Evolutionary conservation across 2,329 filamentous ascomycete genomes (phyloP).

Genomic region (Calycina marina): DNA sequence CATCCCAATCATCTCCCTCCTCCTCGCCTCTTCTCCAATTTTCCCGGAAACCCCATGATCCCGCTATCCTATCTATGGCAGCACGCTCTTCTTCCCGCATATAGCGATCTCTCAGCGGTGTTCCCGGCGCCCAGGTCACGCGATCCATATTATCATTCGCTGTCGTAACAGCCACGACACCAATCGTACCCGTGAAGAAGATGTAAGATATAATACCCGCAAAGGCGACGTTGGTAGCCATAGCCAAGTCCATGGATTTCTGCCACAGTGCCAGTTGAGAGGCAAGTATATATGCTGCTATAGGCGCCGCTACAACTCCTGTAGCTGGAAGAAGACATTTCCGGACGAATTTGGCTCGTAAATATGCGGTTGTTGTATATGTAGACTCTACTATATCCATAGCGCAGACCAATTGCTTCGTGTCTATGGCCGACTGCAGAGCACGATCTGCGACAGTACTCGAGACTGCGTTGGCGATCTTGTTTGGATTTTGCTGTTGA

Average conservation of each 20-base stretch:
- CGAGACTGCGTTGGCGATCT: constrained; percentile 57
- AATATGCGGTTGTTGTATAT: constrained; percentile 52
- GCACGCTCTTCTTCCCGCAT: constrained; percentile 79
- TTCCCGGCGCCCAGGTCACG: constrained; percentile 77
- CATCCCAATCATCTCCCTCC: constrained; percentile 80
- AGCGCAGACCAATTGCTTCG: constrained; percentile 63
- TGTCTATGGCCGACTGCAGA: constrained; percentile 63
- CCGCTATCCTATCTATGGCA: constrained; percentile 72
- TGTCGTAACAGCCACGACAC: constrained; percentile 71
- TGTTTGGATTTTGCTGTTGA: constrained; percentile 49
- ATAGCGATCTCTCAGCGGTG: constrained; percentile 70
- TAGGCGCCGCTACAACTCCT: constrained; percentile 41
- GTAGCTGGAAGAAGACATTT: constrained; percentile 45
- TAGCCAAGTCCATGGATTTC: constrained; percentile 59
- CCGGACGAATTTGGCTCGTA: constrained; percentile 50
- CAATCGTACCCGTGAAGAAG: constrained; percentile 65
- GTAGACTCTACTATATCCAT: constrained; percentile 60
- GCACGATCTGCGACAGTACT: constrained; percentile 56
- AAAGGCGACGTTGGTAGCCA: constrained; percentile 66
- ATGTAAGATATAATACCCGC: constrained; percentile 73
- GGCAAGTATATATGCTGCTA: constrained; percentile 57
- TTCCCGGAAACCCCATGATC: constrained; percentile 86
- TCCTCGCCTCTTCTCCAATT: constrained; percentile 71
- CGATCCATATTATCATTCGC: constrained; percentile 91
- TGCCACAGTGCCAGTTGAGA: constrained; percentile 52